Conservation (phyloP, 108 stramenopile species). For the Nitzschia sp. region DNA sequence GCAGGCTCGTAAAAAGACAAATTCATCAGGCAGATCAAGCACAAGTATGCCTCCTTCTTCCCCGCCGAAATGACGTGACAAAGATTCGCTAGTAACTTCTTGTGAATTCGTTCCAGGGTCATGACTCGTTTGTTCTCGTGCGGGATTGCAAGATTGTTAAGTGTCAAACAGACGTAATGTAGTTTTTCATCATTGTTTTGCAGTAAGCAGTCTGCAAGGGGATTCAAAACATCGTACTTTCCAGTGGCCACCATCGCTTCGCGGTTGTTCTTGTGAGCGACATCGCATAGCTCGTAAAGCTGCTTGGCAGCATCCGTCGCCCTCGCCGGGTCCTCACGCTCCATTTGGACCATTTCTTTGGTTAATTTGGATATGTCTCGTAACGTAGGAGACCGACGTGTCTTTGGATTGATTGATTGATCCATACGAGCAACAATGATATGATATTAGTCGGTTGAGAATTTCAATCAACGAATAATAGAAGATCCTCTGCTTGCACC, state of each 20-base stretch:
- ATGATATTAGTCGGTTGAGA: too few relatives aligned
- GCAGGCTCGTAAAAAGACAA: conserved; percentile 36
- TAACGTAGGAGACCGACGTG: conserved; percentile 18
- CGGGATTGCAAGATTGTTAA: conserved; percentile 42
- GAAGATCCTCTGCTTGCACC: too few relatives aligned
- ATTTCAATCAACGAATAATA: too few relatives aligned
- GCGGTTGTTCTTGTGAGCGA: conserved; percentile 41
- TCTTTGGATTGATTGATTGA: neutral
- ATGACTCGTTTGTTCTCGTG: conserved; percentile 46
- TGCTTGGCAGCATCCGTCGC: conserved; percentile 32
- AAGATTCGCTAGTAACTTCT: conserved; percentile 27
- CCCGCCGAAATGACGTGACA: conserved; percentile 27
- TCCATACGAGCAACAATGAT: too few relatives aligned
- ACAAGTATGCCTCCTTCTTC: conserved; percentile 33
- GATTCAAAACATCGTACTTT: conserved; percentile 40
- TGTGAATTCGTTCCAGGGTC: conserved; percentile 28
- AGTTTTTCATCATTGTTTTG: conserved; percentile 35
- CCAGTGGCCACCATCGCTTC: conserved; percentile 42
- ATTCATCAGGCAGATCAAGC: conserved; percentile 41
- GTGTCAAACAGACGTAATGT: conserved; percentile 35
- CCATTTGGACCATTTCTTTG: conserved; percentile 20
- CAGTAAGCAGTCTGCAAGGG: conserved; percentile 29
- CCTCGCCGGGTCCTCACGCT: conserved; percentile 10
- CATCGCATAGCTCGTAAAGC: conserved; percentile 43
- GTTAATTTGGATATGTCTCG: conserved; percentile 34